Conservation (phyloP, 306 rosid species). For the Vigna trinervia region DNA sequence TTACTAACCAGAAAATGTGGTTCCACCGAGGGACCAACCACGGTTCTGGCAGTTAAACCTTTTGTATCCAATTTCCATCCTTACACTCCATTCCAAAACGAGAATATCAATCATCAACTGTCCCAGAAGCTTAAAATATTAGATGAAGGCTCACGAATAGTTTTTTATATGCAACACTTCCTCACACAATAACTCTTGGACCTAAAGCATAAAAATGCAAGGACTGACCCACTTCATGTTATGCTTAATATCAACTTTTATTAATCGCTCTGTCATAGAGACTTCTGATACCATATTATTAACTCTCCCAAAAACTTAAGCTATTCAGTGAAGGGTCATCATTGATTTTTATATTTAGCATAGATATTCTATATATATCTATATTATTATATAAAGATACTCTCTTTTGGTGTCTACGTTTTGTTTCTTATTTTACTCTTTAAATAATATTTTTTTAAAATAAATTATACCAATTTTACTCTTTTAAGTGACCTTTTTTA, state of each 20-base stretch:
- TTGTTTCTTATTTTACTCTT: too few relatives aligned
- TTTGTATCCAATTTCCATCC: background rate
- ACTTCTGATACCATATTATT: background rate
- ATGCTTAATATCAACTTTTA: background rate
- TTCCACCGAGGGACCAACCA: too few relatives aligned
- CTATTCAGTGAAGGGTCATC: background rate
- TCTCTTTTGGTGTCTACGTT: too few relatives aligned
- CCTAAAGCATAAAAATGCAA: background rate
- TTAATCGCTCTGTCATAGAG: background rate
- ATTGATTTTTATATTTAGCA: background rate
- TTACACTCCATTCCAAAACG: conserved; percentile 1
- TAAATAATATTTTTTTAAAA: too few relatives aligned
- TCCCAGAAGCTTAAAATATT: background rate
- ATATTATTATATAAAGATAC: too few relatives aligned
- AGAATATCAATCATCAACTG: background rate
- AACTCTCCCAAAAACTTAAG: background rate
- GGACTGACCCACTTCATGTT: background rate
- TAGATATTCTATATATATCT: too few relatives aligned
- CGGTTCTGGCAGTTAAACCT: background rate
- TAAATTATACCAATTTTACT: too few relatives aligned
- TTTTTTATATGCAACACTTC: background rate
- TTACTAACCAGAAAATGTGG: too few relatives aligned
- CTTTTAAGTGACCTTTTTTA: too few relatives aligned
- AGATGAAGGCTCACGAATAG: background rate
- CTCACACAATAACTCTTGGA: background rate